Base-by-base conservation (phyloP, 2,329 filamentous ascomycete genomes). In the Diaporthe sp. region DNA sequence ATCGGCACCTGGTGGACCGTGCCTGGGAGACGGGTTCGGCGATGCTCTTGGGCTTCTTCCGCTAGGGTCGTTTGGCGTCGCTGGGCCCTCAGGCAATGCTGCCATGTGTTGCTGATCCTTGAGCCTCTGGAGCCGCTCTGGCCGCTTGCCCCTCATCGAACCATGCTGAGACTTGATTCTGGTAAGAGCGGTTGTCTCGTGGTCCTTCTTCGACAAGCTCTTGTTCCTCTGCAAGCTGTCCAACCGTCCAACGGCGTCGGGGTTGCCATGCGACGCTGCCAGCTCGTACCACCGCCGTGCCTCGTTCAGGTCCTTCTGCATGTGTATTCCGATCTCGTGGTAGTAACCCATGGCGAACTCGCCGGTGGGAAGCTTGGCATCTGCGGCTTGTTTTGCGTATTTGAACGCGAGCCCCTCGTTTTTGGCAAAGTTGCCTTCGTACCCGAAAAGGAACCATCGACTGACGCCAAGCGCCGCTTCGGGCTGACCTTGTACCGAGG, bases 331-430 rank as follows among this genome's bases (percentile, higher is more conserved):
- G 79, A 99, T 97, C 83, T 99, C 97, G 82, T 97, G 92, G 86
- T 98, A 99, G 84, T 99, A 99, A 15, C 96, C 96, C 88, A 99
- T 91, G 37, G 97, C 97, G 81, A 99, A 99, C 83, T 98, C 95
- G 67, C 96, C 97, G 0, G 96, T 98, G 0, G 95, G 89, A 67
- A 98, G 89, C 73, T 95, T 95, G 53, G 92, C 91, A 69, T 91
- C 88, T 12, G 97, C 96, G 15, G 97, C 97, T 78, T 96, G 91
- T 79, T 96, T 92, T 1, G 97, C 97, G 81, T 98, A 98, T 70
- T 92, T 93, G 84, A 94, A 99, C 9, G 97, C 96, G 67, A 98
- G 87, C 82, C 96, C 94, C 84, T 99, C 97, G 81, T 98, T 98
- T 88, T 98, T 98, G 76, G 94, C 91, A 81, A 99, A 98, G 9